Base-by-base conservation (phyloP, 2,329 filamentous ascomycete species). In the Diaporthe humulicola region DNA sequence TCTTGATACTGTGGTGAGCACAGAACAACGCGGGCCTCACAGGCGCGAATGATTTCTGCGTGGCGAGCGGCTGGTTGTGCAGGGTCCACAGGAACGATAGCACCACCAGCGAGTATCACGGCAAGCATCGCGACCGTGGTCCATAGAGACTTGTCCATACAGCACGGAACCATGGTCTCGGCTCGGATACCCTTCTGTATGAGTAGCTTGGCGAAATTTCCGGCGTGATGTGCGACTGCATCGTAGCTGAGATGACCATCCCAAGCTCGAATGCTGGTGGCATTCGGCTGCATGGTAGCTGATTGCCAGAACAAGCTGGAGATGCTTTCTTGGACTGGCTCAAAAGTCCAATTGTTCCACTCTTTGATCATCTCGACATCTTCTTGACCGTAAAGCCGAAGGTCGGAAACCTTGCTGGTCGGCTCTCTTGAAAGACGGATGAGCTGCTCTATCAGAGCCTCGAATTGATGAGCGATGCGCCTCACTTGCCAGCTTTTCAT, bases 121-220 rank as follows among this genome's bases (percentile, higher is more conserved):
- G 36, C 69, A 25, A 71, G 69, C 69, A 71, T 58, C 28, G 69
- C 28, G 10, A 71, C 69, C 25, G 69, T 40, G 25, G 36, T 42
- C 52, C 52, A 71, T n/a, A 42, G 25, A 40, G 52, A 42, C 36
- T 33, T 71, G 5, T 48, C 69, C 36, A 71, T 42, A 5, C 30
- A 54, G 69, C 38, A 45, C 15, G 52, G 33, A 3, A 71, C 69
- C 40, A 75, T 4, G 25, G 36, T 56, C 6, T 25, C 66, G 36
- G 57, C 70, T 9, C 66, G n/a, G 10, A 61, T 38, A 6, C 58
- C 58, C n/a, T 42, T 71, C 69, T 71, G 25, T 3, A 73, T 12
- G 36, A 50, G 45, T 40, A 70, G n/a, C 48, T 40, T 42, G 14
- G 45, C 45, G n/a, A 70, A 33, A 38, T 38, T 8, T 38, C 52